Evolutionary conservation across 805 yeast species (phyloP), one percentile per base, ranked within the genome.

Genomic region (Candida gorgasii): DNA sequence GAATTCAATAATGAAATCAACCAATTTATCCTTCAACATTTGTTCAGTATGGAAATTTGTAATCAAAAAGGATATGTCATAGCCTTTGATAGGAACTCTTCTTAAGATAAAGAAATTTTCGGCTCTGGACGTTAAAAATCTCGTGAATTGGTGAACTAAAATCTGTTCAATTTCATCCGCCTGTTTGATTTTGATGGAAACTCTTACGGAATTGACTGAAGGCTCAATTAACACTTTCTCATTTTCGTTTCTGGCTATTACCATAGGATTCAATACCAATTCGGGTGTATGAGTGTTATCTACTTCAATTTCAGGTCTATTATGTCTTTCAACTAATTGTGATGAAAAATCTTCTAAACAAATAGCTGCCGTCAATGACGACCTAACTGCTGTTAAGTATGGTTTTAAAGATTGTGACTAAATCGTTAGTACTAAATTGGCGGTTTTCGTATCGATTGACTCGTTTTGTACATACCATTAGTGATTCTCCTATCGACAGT

Each of bases 111-210:
- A 81, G 71, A 93, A 93, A 54, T 87, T 83, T 62, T 93, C 99
- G 4, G 99, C 99, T 65, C 99, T 82, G 40, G 92, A 89, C 14
- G 96, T 90, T 59, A 93, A 76, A 63, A 93, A 93, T 51, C 97
- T 75, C 4, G 97, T 86, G 65, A 93, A 93, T 66, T 90, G 90
- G 62, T 89, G 96, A 32, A 93, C 99, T 49, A 93, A 75, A 46
- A 93, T 89, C 55, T 81, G 86, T 69, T 93, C 99, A 60, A 93
- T 90, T 63, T 93, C 99, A 65, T 93, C 99, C 9, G 96, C 95
- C 67, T 93, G 99, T 65, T 93, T 93, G 64, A 93, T 92, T 62
- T 85, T 86, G 54, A 93, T 85, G 31, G 93, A 85, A 18, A 93
- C 84, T 59, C 99, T 78, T 29, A 90, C 87, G 1, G 96, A 86